Base-by-base conservation (phyloP, 768 basidiomycete genomes). In the Boletus tylopilopsis region DNA sequence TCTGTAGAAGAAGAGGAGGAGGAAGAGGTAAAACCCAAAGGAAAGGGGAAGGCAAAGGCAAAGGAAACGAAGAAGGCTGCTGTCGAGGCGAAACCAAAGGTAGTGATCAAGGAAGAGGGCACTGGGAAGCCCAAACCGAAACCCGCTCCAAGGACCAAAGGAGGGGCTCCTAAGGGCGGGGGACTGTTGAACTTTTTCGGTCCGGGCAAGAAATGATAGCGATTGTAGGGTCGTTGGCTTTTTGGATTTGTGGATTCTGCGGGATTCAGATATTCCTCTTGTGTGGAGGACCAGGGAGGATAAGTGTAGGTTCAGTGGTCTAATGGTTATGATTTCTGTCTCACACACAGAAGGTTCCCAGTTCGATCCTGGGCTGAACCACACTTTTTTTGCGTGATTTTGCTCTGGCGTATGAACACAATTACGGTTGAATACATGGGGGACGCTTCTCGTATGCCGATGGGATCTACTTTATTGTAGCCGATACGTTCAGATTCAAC, bases 1-100 rank as follows among this genome's bases (percentile, higher is more conserved):
- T 89, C 87, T 9, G 85, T 85, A 8, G 85, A 82, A 49, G 76
- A 83, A 24, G 80, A 68, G 13, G 70, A 66, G 3, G 74, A 64
- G 23, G 51, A 55, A 27, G 51, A 55, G 51, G 49, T 54, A 11
- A 70, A 62, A 35, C 45, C 46, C 13, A 59, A 47, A 42, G 46
- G 43, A 2, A 64, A 58, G 37, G 37, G n/a, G 6, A 59, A 48
- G 47, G 51, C 50, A 1, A 63, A 59, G 30, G 33, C 6, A 16
- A 63, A 32, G 32, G 54, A 49, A 45, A 55, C 51, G 38, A 61
- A 68, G 53, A 57, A 57, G 38, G 24, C 15, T n/a, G 6, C 18
- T 22, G 24, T 4, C 8, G 58, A 35, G 47, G 54, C 37, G n/a
- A 54, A 47, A 42, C 37, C 49, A 15, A 56, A 56, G 36, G 42